Evolutionary conservation across 2,329 filamentous ascomycete species (phyloP).

Genomic region (Teratosphaeria destructans): DNA sequence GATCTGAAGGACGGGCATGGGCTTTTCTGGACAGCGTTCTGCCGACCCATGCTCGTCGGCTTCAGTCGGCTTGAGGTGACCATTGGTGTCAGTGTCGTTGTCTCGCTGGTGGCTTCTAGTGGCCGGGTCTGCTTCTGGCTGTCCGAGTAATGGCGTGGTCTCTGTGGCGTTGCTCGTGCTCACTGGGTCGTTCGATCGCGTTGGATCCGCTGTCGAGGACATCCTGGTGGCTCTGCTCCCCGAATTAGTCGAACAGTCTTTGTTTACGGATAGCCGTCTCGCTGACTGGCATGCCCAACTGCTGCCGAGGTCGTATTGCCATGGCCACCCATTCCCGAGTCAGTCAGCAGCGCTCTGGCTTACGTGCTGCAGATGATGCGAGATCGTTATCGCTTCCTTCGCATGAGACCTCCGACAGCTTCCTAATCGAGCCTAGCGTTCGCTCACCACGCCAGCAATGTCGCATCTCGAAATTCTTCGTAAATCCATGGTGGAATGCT

Average conservation of each 20-base stretch:
- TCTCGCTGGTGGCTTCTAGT: background rate
- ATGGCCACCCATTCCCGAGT: background rate
- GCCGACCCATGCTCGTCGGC: background rate
- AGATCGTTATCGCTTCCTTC: background rate
- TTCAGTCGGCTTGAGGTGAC: background rate
- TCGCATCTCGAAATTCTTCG: background rate
- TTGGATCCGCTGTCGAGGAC: background rate
- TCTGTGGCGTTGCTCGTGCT: background rate
- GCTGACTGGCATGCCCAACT: background rate
- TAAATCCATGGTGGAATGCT: background rate
- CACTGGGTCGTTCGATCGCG: background rate
- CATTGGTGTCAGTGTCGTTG: background rate
- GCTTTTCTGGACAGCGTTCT: constrained; percentile 26
- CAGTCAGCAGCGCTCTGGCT: background rate
- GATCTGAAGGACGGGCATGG: constrained; percentile 55
- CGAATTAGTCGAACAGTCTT: background rate
- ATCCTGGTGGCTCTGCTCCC: background rate
- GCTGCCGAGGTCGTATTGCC: background rate
- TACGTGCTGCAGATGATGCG: background rate
- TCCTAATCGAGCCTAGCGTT: background rate
- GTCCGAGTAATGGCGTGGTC: background rate
- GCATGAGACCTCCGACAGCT: background rate
- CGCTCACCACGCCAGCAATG: background rate
- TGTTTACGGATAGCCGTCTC: background rate
- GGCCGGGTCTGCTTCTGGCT: background rate